phyloP scores from a whole-genome alignment of 495 filamentous ascomycete genomes.

The Hypoxylon rickii region DNA sequence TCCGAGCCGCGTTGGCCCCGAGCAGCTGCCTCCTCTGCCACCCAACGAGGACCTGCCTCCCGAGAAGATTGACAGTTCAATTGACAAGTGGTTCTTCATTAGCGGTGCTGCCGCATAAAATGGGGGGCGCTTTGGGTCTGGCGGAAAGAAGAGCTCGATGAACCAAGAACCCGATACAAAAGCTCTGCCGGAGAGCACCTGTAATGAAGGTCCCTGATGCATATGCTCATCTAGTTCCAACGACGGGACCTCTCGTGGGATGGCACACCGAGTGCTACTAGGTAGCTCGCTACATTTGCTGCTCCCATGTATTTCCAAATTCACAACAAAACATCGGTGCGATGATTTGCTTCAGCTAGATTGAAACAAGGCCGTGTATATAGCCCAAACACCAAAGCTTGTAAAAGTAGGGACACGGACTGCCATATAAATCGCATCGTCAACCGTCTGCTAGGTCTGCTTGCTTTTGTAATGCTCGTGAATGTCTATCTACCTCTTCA shows the following conservation, averaged over 20 bases:
- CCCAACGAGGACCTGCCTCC: conserved; percentile 75
- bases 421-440: conserved; percentile 18
- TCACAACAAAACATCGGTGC: neutral
- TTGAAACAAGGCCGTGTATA: conserved; percentile 12
- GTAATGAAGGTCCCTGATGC: conserved; percentile 1
- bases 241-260: neutral
- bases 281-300: neutral
- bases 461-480: conserved; percentile 75
- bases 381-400: conserved; percentile 35
- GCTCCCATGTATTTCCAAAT: neutral
- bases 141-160: conserved; percentile 34
- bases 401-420: conserved; percentile 22
- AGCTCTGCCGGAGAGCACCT: conserved; percentile 14
- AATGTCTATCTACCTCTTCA: conserved; percentile 90
- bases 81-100: conserved; percentile 99
- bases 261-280: neutral
- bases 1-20: conserved; percentile 63
- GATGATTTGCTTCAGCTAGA: neutral
- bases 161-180: conserved; percentile 9
- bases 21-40: conserved; percentile 72
- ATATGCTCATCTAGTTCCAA: conserved; percentile 14
- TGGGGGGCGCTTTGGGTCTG: conserved; percentile 1
- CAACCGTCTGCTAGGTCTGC: conserved; percentile 71
- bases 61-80: conserved; percentile 90
- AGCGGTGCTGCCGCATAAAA: conserved; percentile 89